A percentile compares a stretch with the other conserved stretches of the same genome.
phyloP scores from a whole-genome alignment of 2,329 filamentous ascomycete species.

The Venturia oleaginea region DNA sequence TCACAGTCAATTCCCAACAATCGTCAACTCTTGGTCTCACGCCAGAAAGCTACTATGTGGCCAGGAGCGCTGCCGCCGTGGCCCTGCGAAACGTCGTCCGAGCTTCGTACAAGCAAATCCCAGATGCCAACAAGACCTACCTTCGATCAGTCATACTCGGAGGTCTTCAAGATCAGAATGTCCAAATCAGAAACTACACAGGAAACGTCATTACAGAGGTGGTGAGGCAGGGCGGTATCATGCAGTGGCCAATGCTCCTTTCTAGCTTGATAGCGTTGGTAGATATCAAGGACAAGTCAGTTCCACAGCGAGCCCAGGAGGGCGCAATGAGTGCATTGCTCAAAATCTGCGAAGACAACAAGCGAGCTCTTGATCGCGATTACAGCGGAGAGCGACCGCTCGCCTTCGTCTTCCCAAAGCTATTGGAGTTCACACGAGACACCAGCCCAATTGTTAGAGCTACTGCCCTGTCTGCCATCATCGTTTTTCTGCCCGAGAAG shows the following conservation, averaged over 20 bases:
- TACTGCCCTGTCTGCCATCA: constrained; percentile 74
- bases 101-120: constrained; percentile 63
- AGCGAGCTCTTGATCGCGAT: constrained; percentile 73
- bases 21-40: constrained; percentile 53
- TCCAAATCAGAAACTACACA: constrained; percentile 77
- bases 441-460: constrained; percentile 67
- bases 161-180: constrained; percentile 70
- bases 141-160: constrained; percentile 71
- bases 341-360: constrained; percentile 97
- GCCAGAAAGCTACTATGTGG: constrained; percentile 57
- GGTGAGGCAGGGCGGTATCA: constrained; percentile 71
- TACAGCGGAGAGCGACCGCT: constrained; percentile 83
- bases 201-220: constrained; percentile 93
- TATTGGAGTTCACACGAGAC: constrained; percentile 78
- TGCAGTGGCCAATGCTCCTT: constrained; percentile 86
- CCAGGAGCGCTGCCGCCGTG: constrained; percentile 79
- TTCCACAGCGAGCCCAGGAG: constrained; percentile 68
- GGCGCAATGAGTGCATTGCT: constrained; percentile 85
- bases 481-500: constrained; percentile 81
- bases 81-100: constrained; percentile 94
- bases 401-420: constrained; percentile 78
- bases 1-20: constrained; percentile 64
- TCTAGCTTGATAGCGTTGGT: constrained; percentile 73
- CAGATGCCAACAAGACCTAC: constrained; percentile 62
- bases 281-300: constrained; percentile 59